Conservation (phyloP, 2,329 filamentous ascomycete genomes). For the Ophiognomonia clavigignenti-juglandacearum region DNA sequence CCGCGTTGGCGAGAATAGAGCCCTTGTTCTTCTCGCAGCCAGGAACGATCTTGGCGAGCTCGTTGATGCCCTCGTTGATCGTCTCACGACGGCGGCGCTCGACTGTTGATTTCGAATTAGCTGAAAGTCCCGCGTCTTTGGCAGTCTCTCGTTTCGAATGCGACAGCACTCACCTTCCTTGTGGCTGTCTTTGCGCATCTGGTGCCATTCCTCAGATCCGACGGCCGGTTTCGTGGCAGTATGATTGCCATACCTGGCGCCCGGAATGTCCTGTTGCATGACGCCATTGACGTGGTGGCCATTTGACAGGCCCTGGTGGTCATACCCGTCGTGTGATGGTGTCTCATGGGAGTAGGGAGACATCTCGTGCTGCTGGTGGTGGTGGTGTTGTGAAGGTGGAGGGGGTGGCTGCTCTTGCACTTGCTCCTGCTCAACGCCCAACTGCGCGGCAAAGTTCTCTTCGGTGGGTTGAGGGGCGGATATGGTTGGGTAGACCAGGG, state of each 20-base stretch:
- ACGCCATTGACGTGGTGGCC: conserved; percentile 13
- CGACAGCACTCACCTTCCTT: conserved; percentile 73
- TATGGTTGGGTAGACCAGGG: conserved; percentile 56
- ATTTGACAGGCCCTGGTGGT: conserved; percentile 25
- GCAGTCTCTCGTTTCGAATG: no score
- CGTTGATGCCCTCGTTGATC: conserved; percentile 98
- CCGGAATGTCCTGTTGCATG: conserved; percentile 21
- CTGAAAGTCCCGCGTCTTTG: not conserved
- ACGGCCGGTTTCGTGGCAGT: conserved; percentile 72
- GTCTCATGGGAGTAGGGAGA: conserved; percentile 30
- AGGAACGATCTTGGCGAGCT: conserved; percentile 94
- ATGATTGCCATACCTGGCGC: conserved; percentile 33
- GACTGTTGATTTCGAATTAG: conserved; percentile 54
- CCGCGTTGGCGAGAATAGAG: conserved; percentile 87
- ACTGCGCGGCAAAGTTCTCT: conserved; percentile 55
- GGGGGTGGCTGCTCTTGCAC: no score
- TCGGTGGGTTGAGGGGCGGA: conserved; percentile 54
- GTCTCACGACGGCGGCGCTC: conserved; percentile 95
- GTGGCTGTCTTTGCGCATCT: conserved; percentile 93
- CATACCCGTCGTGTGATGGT: conserved; percentile 23
- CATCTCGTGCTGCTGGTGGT: conserved; percentile 18
- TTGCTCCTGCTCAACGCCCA: conserved; percentile 31
- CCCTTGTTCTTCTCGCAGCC: conserved; percentile 99
- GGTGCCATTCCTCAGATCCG: conserved; percentile 98
- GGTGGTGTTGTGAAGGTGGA: conserved; percentile 21